These are phyloP conservation scores for Mucor mucedo DNA, from an alignment of 371 early-diverging fungal species.

Conservation along the genomic window DNA sequence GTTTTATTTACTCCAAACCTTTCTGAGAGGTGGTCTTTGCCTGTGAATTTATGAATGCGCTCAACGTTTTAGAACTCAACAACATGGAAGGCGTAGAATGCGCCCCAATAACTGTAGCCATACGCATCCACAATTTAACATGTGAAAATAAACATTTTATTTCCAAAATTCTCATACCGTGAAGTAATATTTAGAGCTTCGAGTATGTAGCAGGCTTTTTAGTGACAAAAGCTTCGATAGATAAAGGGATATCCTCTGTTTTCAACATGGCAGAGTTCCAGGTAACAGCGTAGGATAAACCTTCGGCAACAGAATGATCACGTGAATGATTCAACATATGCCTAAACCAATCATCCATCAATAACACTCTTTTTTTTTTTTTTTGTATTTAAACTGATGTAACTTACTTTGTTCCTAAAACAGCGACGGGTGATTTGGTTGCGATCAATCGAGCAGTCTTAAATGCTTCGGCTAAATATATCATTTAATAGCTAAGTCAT, in stretches of 20 bases:
- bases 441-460: slow-evolving; percentile 81
- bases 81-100: no score
- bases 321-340: slow-evolving; percentile 87
- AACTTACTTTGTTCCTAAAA: slow-evolving; percentile 82
- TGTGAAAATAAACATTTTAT: no score
- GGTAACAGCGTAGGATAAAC: slow-evolving; percentile 83
- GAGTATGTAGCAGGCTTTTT: slow-evolving; percentile 64
- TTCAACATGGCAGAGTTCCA: slow-evolving; percentile 89
- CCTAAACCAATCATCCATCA: slow-evolving; percentile 35
- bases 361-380: not conserved
- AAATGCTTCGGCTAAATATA: slow-evolving; percentile 61
- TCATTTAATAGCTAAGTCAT: not conserved
- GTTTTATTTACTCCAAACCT: no score
- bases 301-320: slow-evolving; percentile 89
- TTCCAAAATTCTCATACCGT: no score
- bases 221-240: slow-evolving; percentile 58
- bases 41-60: no score
- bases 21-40: no score
- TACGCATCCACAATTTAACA: no score
- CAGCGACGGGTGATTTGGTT: slow-evolving; percentile 89
- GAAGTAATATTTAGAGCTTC: slow-evolving; percentile 51
- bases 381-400: not conserved
- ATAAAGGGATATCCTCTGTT: slow-evolving; percentile 70
- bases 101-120: no score
- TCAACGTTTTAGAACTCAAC: no score